Percentiles rank a stretch among this genome's conserved stretches.
Conservation (phyloP, 345 rosid species). For the Populus tremula region DNA sequence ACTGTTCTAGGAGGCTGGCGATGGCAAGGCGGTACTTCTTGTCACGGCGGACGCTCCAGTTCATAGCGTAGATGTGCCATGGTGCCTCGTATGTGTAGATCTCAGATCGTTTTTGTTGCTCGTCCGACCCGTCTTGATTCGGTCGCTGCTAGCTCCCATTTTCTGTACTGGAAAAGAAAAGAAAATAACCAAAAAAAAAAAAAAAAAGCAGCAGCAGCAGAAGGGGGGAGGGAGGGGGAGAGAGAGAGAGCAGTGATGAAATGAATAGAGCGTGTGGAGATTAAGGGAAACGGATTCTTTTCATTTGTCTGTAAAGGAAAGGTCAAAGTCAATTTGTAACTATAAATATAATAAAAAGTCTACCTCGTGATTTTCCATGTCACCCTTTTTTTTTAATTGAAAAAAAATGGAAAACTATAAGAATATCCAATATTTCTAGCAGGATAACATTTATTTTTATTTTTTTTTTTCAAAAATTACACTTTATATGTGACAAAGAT, state of each 20-base stretch:
- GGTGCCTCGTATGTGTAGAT: constrained; percentile 97
- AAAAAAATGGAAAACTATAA: too few species aligned
- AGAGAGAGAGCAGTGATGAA: not conserved
- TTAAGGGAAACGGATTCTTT: not conserved
- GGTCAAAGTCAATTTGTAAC: not conserved
- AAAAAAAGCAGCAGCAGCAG: not conserved
- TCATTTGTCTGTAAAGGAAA: not conserved
- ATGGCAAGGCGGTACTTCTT: constrained; percentile 94
- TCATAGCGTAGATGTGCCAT: constrained; percentile 98
- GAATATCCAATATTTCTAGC: too few species aligned
- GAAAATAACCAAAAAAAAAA: not conserved
- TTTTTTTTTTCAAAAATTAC: too few species aligned
- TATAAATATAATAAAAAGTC: too few species aligned
- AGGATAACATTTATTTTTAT: too few species aligned
- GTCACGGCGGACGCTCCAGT: constrained; percentile 99
- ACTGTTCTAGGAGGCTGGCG: constrained; percentile 82
- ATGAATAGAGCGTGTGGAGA: not conserved
- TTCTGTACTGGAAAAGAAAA: not conserved
- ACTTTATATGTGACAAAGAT: too few species aligned
- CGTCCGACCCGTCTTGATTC: constrained; percentile 74
- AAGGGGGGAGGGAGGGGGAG: not conserved
- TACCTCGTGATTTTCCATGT: too few species aligned
- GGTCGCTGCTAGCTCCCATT: constrained; percentile 78
- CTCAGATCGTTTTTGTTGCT: constrained; percentile 93
- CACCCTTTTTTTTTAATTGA: too few species aligned